These are phyloP conservation scores for Ustilago crameri DNA, from an alignment of 1,284 basidiomycete species.

Conservation along the genomic window DNA sequence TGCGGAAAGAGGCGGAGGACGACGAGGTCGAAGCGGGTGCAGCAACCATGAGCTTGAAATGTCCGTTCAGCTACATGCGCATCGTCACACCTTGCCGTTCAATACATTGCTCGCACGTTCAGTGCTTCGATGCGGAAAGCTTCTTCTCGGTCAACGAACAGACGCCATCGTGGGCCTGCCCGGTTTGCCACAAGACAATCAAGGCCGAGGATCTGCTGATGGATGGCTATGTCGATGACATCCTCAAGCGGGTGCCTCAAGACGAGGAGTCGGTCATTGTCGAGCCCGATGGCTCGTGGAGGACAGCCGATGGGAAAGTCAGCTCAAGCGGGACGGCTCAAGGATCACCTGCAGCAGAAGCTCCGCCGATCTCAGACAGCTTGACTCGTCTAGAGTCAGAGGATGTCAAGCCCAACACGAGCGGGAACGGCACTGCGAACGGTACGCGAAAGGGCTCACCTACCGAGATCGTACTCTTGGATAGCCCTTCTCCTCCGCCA, in stretches of 20 bases:
- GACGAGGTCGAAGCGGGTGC: constrained; percentile 65
- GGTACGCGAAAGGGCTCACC: constrained; percentile 10
- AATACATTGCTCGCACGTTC: constrained; percentile 83
- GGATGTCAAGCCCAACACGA: constrained; percentile 18
- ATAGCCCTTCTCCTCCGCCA: constrained; percentile 37
- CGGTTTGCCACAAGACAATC: constrained; percentile 87
- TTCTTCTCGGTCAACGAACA: constrained; percentile 97
- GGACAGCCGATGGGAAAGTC: constrained; percentile 85
- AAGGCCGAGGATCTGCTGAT: constrained; percentile 85
- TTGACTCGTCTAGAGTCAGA: constrained; percentile 7
- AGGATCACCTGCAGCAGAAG: constrained; percentile 17
- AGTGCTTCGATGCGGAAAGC: constrained; percentile 94
- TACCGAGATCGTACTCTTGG: constrained; percentile 35
- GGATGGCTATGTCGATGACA: constrained; percentile 84
- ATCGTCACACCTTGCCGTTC: constrained; percentile 88
- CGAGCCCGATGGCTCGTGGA: constrained; percentile 94
- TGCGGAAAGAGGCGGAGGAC: constrained; percentile 57
- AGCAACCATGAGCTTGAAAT: constrained; percentile 60
- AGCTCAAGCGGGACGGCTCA: constrained; percentile 32
- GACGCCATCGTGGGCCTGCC: constrained; percentile 95
- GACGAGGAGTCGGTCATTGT: constrained; percentile 89
- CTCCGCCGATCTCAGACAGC: constrained; percentile 14
- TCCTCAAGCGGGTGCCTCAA: constrained; percentile 80
- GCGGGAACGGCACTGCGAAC: constrained; percentile 5
- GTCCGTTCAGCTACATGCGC: constrained; percentile 83